Base-by-base conservation (phyloP, 73 alveolate genomes). In the Breviolum minutum region DNA sequence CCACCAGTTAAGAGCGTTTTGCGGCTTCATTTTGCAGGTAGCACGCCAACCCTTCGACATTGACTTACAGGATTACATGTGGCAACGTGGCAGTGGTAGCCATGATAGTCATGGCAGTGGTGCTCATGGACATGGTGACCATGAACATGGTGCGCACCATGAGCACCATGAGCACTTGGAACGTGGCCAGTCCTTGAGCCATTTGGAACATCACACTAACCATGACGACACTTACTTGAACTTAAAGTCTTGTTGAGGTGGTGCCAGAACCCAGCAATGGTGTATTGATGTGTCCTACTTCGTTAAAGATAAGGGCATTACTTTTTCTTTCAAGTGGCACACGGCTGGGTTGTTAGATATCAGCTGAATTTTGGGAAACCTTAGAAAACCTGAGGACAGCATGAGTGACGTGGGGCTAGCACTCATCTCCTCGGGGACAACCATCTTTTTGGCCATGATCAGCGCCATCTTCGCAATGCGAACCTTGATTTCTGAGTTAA, bases 381-480 rank as follows among this genome's bases (percentile, higher is more conserved):
- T 20, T 0, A 40, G 3, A 40, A 40, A 40, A 9, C 40, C n/a
- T 14, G 40, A 19, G 40, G 83, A 73, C 7, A 13, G 60, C 27
- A 54, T 61, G 94, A 61, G 61, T 30, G 94, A 85, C 94, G 7
- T 85, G n/a, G 94, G 94, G 26, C 77, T 85, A 9, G 94, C 94
- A 5, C 77, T 85, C 71, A 69, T 88, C 71, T 88, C 95, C 63
- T 88, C 95, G 6, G 95, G 95, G 60, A 88, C 95, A 73, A 88
- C 95, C 62, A 40, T 88, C 80, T 88, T 88, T 27, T 85, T 88
- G 32, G 95, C 95, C 60, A 66, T 69, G 61, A 88, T 88, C 85
- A 88, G 95, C 74, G 95, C 95, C 69, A 69, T 88, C 71, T 69
- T 88, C 63, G 95, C 95, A 83, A 88, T 68, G 86, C 66, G 95